These are phyloP conservation scores for Backusella psychrophila DNA, from an alignment of 192 early-diverging fungal genomes.

Conservation along the genomic window DNA sequence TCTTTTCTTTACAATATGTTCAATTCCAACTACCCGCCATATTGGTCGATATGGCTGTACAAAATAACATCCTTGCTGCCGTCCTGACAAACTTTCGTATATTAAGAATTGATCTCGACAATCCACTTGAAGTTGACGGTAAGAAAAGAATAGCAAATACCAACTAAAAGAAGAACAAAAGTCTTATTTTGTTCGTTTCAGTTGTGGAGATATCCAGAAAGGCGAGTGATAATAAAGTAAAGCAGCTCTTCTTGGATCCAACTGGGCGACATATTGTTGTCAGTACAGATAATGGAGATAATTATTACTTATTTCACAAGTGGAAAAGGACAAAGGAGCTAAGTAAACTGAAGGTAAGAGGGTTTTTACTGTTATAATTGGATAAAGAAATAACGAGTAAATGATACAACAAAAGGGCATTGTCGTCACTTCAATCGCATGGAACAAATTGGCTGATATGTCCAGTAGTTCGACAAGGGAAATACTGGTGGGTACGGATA, in stretches of 20 bases:
- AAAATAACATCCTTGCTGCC: slow-evolving; percentile 82
- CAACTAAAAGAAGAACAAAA: background rate
- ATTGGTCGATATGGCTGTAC: slow-evolving; percentile 72
- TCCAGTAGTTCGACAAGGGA: slow-evolving; percentile 66
- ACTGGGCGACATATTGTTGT: slow-evolving; percentile 86
- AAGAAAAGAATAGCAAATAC: background rate
- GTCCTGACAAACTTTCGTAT: slow-evolving; percentile 72
- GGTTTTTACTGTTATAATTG: background rate
- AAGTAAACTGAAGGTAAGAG: slow-evolving; percentile 64
- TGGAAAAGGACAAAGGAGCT: slow-evolving; percentile 86
- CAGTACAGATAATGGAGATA: slow-evolving; percentile 84
- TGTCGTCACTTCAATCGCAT: slow-evolving; percentile 82
- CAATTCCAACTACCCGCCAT: slow-evolving; percentile 82
- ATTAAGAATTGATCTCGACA: slow-evolving; percentile 87
- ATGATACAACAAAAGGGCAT: slow-evolving; percentile 25
- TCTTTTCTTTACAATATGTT: slow-evolving; percentile 85
- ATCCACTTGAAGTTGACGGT: slow-evolving; percentile 75
- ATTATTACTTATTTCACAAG: slow-evolving; percentile 81
- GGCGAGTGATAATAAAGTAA: slow-evolving; percentile 51
- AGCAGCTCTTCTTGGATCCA: slow-evolving; percentile 80
- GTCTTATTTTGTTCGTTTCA: slow-evolving; percentile 25
- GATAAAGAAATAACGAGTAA: background rate
- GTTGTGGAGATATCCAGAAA: slow-evolving; percentile 69
- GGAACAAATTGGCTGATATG: slow-evolving; percentile 64
- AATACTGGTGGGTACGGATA: slow-evolving; percentile 80